Evolutionary conservation across 2,329 filamentous ascomycete genomes (phyloP).

Genomic region (Didymella exigua): DNA sequence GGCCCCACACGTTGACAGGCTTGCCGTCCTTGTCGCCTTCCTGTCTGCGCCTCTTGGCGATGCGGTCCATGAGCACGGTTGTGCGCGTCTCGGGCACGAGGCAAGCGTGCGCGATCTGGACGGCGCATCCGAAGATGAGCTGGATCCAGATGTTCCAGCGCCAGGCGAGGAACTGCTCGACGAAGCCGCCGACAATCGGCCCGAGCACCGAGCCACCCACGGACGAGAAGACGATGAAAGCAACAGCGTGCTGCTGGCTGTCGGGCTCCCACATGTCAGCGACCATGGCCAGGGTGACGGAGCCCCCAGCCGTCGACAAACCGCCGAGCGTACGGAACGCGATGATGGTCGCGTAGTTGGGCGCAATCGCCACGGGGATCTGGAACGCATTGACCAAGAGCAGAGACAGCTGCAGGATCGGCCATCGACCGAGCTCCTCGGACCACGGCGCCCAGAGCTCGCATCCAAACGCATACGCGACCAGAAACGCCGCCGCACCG

Average conservation of each 20-base stretch:
- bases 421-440: slow-evolving; percentile 80
- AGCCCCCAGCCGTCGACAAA: slow-evolving; percentile 64
- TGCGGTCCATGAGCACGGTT: slow-evolving; percentile 77
- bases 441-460: slow-evolving; percentile 89
- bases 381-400: slow-evolving; percentile 80
- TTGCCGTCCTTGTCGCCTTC: slow-evolving; percentile 64
- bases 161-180: slow-evolving; percentile 72
- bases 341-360: slow-evolving; percentile 73
- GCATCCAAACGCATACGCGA: slow-evolving; percentile 83
- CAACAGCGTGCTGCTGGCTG: slow-evolving; percentile 24
- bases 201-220: slow-evolving; percentile 78
- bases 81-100: slow-evolving; percentile 79
- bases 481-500: slow-evolving; percentile 78
- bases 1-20: slow-evolving; percentile 70
- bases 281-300: slow-evolving; percentile 68
- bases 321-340: slow-evolving; percentile 60
- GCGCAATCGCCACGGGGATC: slow-evolving; percentile 67
- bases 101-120: slow-evolving; percentile 71
- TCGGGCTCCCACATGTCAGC: slow-evolving; percentile 62
- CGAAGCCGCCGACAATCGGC: slow-evolving; percentile 79
- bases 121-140: slow-evolving; percentile 75
- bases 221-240: slow-evolving; percentile 72
- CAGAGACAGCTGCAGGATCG: slow-evolving; percentile 73
- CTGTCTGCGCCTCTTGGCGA: slow-evolving; percentile 75
- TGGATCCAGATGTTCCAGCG: slow-evolving; percentile 85